A percentile compares a stretch with the other conserved stretches of the same genome.
These are phyloP conservation scores for Cryptosporidium tyzzeri DNA, from an alignment of 169 alveolate species.

Conservation along the genomic window DNA sequence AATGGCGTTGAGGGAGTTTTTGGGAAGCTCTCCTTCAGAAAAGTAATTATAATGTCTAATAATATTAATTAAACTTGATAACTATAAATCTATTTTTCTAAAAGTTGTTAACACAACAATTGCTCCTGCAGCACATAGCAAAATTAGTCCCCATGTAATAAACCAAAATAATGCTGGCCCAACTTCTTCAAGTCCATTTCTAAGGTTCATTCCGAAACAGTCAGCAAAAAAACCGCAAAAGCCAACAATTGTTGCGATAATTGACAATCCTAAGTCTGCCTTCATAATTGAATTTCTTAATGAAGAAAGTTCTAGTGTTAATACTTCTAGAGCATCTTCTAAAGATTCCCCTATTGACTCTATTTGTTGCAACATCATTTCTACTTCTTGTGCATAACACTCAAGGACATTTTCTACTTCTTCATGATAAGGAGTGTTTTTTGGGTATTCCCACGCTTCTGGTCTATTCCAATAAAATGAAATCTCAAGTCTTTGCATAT, in stretches of 20 bases:
- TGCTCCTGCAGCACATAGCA: conserved; percentile 69
- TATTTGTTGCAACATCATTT: conserved; percentile 76
- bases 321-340: conserved; percentile 76
- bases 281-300: conserved; percentile 77
- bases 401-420: conserved; percentile 77
- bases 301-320: conserved; percentile 76
- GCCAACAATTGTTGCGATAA: conserved; percentile 76
- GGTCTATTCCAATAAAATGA: conserved; percentile 75
- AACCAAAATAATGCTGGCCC: conserved; percentile 76
- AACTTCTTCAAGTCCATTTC: conserved; percentile 77
- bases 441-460: conserved; percentile 75
- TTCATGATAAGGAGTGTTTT: conserved; percentile 72
- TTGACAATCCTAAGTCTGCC: conserved; percentile 77
- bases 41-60: neutral
- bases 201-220: conserved; percentile 78
- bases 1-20: conserved; percentile 79
- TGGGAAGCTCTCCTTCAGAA: conserved; percentile 72
- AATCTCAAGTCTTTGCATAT: conserved; percentile 64
- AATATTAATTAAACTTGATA: neutral
- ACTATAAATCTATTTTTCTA: conserved; percentile 68
- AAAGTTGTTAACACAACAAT: conserved; percentile 59
- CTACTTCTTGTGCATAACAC: conserved; percentile 78
- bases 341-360: conserved; percentile 78
- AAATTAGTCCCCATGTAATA: conserved; percentile 70
- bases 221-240: conserved; percentile 78